Conservation (phyloP, 345 rosid genomes). For the Pseudoturritis turrita region DNA sequence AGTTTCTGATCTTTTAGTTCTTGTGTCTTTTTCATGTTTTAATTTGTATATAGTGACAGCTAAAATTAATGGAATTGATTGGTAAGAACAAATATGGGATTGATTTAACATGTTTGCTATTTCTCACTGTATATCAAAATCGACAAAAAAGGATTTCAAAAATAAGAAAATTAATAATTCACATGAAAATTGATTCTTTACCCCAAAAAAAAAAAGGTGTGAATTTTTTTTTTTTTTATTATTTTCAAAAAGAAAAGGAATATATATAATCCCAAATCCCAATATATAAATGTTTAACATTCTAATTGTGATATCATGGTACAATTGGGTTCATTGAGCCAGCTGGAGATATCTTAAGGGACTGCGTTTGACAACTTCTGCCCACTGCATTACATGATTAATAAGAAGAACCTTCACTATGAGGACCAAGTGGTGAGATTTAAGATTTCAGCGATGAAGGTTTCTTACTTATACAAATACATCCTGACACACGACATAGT, state of each 20-base stretch:
- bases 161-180: not conserved
- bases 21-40: not conserved
- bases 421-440: too few relatives aligned
- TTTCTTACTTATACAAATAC: too few relatives aligned
- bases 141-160: not conserved
- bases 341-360: too few relatives aligned
- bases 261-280: not conserved
- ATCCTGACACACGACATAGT: too few relatives aligned
- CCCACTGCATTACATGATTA: too few relatives aligned
- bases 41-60: not conserved
- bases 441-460: too few relatives aligned
- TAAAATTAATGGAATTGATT: not conserved
- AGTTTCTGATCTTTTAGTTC: not conserved
- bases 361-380: too few relatives aligned
- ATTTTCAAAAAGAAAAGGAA: not conserved
- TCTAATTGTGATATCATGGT: too few relatives aligned
- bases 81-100: not conserved
- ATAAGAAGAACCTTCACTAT: too few relatives aligned
- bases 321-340: too few relatives aligned
- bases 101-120: slow-evolving; percentile 1
- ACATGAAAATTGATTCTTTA: not conserved
- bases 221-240: not conserved
- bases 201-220: not conserved
- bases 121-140: not conserved
- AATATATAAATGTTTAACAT: too few relatives aligned